These are phyloP conservation scores for Malassezia pachydermatis DNA, from an alignment of 1,284 basidiomycete genomes.

Conservation along the genomic window DNA sequence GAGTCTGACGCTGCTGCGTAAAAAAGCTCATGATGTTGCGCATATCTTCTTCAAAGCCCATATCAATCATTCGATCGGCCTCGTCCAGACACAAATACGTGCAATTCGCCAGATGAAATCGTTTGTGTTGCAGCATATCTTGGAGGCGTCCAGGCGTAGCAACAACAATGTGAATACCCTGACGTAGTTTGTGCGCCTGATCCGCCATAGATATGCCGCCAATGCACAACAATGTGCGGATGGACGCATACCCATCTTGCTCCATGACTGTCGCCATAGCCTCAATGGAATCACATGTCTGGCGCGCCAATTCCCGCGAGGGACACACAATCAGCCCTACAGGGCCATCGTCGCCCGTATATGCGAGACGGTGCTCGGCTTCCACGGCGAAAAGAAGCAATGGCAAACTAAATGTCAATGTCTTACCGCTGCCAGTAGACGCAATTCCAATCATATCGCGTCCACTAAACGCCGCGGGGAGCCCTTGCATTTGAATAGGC, in stretches of 20 bases:
- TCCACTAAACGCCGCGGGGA: conserved; percentile 64
- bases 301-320: conserved; percentile 50
- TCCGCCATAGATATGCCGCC: conserved; percentile 97
- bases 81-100: conserved; percentile 93
- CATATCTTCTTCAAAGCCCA: conserved; percentile 97
- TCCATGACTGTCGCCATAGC: conserved; percentile 72
- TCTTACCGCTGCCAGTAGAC: conserved; percentile 51
- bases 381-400: conserved; percentile 60
- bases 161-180: conserved; percentile 88
- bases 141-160: conserved; percentile 56
- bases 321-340: conserved; percentile 81
- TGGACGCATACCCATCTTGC: conserved; percentile 71
- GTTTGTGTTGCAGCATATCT: conserved; percentile 69
- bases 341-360: conserved; percentile 84
- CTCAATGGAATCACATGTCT: conserved; percentile 88
- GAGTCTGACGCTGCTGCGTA: conserved; percentile 88
- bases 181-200: conserved; percentile 75
- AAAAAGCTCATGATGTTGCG: conserved; percentile 97
- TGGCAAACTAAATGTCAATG: conserved; percentile 50
- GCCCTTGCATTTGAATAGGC: conserved; percentile 92
- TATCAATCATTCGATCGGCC: conserved; percentile 96
- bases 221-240: conserved; percentile 70
- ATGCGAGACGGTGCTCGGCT: conserved; percentile 80
- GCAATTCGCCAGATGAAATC: conserved; percentile 71
- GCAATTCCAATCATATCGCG: conserved; percentile 52